These are phyloP conservation scores for Mycena indigotica DNA, from an alignment of 768 basidiomycete genomes.

Conservation along the genomic window DNA sequence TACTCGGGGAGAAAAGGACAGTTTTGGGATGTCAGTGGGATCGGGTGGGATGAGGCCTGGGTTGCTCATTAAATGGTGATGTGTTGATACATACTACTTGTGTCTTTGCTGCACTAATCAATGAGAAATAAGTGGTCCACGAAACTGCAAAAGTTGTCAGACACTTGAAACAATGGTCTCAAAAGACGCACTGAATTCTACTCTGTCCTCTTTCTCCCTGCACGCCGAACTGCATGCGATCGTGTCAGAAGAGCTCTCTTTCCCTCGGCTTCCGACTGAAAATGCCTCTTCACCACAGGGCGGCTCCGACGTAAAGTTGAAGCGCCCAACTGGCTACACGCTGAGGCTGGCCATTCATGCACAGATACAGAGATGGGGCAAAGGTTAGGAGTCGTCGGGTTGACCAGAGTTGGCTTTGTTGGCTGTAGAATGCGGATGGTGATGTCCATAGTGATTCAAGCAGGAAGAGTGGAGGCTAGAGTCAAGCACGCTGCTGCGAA, in stretches of 20 bases:
- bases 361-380: not conserved
- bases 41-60: slow-evolving; percentile 14
- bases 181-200: slow-evolving; percentile 7
- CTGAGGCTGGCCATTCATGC: not conserved
- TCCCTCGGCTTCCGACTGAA: not conserved
- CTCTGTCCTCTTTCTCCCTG: not conserved
- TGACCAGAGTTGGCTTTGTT: not conserved
- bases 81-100: not conserved
- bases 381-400: not conserved
- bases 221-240: slow-evolving; percentile 3
- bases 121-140: too few species aligned
- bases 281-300: not conserved
- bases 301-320: not conserved
- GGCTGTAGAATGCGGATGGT: not conserved
- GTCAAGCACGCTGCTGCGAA: not conserved
- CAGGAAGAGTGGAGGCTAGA: not conserved
- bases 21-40: slow-evolving; percentile 8
- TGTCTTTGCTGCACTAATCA: too few species aligned
- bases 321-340: not conserved
- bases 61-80: not conserved
- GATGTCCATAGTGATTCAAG: not conserved
- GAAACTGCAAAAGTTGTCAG: too few species aligned
- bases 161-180: too few species aligned
- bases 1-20: not conserved
- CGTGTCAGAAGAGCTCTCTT: slow-evolving; percentile 6